phyloP scores from a whole-genome alignment of 768 basidiomycete genomes.

The Melanogaster broomeanus region DNA sequence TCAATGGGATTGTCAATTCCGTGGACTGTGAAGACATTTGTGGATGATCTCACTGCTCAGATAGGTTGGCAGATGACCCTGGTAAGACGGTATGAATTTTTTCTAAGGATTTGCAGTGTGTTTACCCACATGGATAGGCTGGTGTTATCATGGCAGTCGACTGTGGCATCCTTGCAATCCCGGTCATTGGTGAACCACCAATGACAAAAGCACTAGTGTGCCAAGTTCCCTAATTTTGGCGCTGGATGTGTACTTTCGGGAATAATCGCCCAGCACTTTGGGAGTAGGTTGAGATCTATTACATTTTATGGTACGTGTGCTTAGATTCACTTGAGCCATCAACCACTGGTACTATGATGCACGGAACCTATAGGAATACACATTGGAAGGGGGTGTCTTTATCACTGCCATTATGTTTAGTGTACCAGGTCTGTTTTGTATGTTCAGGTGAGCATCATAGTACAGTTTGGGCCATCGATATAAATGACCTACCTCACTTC shows the following conservation, averaged over 20 bases:
- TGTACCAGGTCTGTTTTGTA: background rate
- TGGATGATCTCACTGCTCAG: background rate
- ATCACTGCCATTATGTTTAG: background rate
- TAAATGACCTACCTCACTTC: background rate
- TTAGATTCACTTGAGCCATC: background rate
- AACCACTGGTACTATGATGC: background rate
- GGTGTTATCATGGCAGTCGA: background rate
- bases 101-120: background rate
- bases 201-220: background rate
- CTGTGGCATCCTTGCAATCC: background rate
- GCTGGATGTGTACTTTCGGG: background rate
- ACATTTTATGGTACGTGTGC: background rate
- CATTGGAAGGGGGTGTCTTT: background rate
- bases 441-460: background rate
- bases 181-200: background rate
- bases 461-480: background rate
- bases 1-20: background rate
- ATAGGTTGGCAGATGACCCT: background rate
- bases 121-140: background rate
- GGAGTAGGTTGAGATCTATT: background rate
- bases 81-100: background rate
- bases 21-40: background rate
- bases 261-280: slow-evolving; percentile 1
- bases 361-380: background rate
- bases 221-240: background rate